These are phyloP conservation scores for Piloderma croceum DNA, from an alignment of 768 basidiomycete species.

Conservation along the genomic window DNA sequence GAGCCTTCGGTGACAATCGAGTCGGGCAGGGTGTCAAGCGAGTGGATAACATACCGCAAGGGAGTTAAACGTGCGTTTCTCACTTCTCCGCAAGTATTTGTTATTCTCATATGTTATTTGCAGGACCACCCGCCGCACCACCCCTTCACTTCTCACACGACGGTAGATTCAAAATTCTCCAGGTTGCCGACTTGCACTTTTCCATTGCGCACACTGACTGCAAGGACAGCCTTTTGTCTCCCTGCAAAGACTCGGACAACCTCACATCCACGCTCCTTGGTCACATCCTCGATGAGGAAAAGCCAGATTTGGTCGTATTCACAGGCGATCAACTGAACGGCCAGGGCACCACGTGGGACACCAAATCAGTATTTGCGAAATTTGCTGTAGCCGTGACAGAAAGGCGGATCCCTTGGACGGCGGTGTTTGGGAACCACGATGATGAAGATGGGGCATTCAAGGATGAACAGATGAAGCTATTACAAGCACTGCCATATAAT, in stretches of 20 bases:
- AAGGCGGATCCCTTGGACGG: conserved; percentile 81
- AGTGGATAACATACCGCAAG: conserved; percentile 61
- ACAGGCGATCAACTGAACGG: conserved; percentile 93
- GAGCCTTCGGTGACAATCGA: conserved; percentile 45
- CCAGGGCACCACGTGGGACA: conserved; percentile 85
- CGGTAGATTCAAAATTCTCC: conserved; percentile 85
- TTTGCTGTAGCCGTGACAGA: conserved; percentile 75
- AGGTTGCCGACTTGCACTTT: conserved; percentile 92
- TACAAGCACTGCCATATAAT: conserved; percentile 82
- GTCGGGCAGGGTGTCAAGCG: conserved; percentile 40
- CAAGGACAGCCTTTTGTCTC: conserved; percentile 57
- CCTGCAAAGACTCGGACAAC: conserved; percentile 62
- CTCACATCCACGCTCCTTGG: conserved; percentile 71
- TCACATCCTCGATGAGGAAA: conserved; percentile 67
- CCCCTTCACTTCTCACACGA: conserved; percentile 77
- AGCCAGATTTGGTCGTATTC: conserved; percentile 89
- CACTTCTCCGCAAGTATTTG: not conserved
- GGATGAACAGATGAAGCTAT: conserved; percentile 59
- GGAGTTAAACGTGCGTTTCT: conserved; percentile 63
- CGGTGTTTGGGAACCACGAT: conserved; percentile 94
- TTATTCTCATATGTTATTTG: conserved; percentile 6
- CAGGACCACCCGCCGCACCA: conserved; percentile 66
- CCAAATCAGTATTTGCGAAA: conserved; percentile 83
- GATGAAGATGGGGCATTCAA: conserved; percentile 60
- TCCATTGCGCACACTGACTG: conserved; percentile 77